Base-by-base conservation (phyloP, 495 filamentous ascomycete genomes). In the Talaromyces stipitatus region DNA sequence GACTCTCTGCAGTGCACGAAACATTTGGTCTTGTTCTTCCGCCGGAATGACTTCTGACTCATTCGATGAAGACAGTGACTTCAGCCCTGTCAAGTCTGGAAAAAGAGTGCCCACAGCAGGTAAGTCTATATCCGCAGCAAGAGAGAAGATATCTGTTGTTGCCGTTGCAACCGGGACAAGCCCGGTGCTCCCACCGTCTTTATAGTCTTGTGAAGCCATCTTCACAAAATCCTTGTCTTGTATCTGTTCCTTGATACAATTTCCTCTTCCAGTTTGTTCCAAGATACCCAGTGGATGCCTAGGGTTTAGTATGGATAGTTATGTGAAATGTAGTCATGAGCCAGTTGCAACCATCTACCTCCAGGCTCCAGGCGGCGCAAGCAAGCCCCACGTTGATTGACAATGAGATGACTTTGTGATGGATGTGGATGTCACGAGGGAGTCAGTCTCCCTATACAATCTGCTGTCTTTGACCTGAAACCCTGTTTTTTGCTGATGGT, bases 11-110 rank as follows among this genome's bases (percentile, higher is more conserved):
- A 75, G 47, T 23, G 59, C 57, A 41, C 30, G 45, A 36, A 75
- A 67, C 64, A 74, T 65, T 23, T 60, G 60, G 27, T 64, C 51
- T 57, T 74, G 62, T 24, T 69, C 62, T 58, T 67, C 56, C 16
- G 18, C 20, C 0, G 51, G 43, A 11, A 38, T 1, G 57, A 51
- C 48, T 24, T 64, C 64, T 4, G 57, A 45, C 23, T 32, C 51
- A 41, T 48, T 43, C 2, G 55, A 14, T 51, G 61, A 48, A 29
- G 64, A 64, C 24, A 62, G 33, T 24, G 27, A 59, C 36, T 26
- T 57, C 18, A 51, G 26, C 11, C 30, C 48, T 51, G 62, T 43
- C 30, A 67, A 50, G 24, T 64, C 61, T 18, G 70, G 58, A 36
- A 73, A 50, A 4, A 73, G 36, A 20, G 66, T 43, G 9, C 59